Evolutionary conservation across 768 basidiomycete genomes (phyloP).

Genomic region (Imleria badia): DNA sequence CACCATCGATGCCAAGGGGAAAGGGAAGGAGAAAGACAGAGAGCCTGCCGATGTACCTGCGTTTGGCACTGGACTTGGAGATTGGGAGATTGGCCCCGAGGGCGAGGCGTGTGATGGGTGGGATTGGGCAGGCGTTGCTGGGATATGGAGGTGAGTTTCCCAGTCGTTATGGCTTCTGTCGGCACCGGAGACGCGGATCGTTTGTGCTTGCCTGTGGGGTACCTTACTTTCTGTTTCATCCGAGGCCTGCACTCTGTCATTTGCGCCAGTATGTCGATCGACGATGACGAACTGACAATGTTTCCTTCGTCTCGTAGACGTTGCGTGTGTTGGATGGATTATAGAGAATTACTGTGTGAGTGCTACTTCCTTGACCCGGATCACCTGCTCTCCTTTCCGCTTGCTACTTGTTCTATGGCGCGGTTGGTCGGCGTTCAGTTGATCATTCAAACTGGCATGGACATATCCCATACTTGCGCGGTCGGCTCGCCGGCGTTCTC

Average conservation of each 20-base stretch:
- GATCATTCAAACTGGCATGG: background rate
- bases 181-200: background rate
- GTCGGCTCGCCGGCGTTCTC: background rate
- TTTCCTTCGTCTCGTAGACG: slow-evolving; percentile 35
- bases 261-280: background rate
- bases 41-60: background rate
- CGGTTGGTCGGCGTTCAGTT: too few relatives aligned
- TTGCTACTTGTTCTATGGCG: background rate
- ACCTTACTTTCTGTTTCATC: background rate
- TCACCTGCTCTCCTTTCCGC: background rate
- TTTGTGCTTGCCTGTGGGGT: too few relatives aligned
- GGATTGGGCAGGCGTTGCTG: slow-evolving; percentile 60
- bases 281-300: slow-evolving; percentile 2
- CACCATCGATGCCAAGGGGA: slow-evolving; percentile 13
- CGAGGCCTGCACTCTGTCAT: background rate
- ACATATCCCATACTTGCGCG: background rate
- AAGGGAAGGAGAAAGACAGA: slow-evolving; percentile 12
- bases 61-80: background rate
- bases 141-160: slow-evolving; percentile 49
- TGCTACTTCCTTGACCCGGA: slow-evolving; percentile 1
- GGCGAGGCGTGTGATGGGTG: slow-evolving; percentile 40
- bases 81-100: slow-evolving; percentile 24
- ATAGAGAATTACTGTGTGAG: slow-evolving; percentile 53
- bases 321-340: slow-evolving; percentile 60
- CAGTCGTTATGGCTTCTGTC: background rate